Conservation (phyloP, 192 early-diverging fungal genomes). For the Chytriomyces sp. region DNA sequence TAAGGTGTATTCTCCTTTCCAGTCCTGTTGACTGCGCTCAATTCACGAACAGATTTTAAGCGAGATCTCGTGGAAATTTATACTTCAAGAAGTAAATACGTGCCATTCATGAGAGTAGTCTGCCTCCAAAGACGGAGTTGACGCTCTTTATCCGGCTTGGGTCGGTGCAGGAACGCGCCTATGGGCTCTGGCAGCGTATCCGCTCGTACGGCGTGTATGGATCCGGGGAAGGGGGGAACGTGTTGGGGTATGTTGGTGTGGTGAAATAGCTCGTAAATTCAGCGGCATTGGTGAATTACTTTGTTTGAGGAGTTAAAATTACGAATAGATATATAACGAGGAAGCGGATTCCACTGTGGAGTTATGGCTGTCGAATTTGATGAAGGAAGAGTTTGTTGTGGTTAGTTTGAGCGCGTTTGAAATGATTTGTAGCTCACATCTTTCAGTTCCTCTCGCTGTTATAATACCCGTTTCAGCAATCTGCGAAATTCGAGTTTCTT, state of each 20-base stretch:
- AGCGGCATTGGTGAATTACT: slow-evolving; percentile 34
- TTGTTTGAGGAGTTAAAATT: neutral
- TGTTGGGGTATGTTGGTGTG: slow-evolving; percentile 49
- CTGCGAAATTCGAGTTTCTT: slow-evolving; percentile 29
- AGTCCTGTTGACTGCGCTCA: slow-evolving; percentile 35
- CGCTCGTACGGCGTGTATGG: neutral
- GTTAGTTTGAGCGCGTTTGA: neutral
- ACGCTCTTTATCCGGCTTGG: slow-evolving; percentile 59
- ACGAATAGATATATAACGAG: slow-evolving; percentile 2
- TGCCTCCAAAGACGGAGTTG: slow-evolving; percentile 63
- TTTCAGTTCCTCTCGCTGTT: no score
- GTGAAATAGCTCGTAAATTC: slow-evolving; percentile 43
- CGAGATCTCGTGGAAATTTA: slow-evolving; percentile 43
- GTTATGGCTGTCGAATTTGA: neutral
- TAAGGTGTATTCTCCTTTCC: slow-evolving; percentile 44
- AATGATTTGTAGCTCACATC: slow-evolving; percentile 1
- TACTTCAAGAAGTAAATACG: slow-evolving; percentile 59
- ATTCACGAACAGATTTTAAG: slow-evolving; percentile 24
- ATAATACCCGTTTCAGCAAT: no score
- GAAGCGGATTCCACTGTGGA: neutral
- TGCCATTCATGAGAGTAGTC: slow-evolving; percentile 23
- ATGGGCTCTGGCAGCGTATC: slow-evolving; percentile 14
- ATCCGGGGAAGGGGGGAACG: slow-evolving; percentile 25
- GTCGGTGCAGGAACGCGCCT: slow-evolving; percentile 38
- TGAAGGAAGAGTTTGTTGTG: neutral